Conservation (phyloP, 495 filamentous ascomycete species). For the Tuber magnatum region DNA sequence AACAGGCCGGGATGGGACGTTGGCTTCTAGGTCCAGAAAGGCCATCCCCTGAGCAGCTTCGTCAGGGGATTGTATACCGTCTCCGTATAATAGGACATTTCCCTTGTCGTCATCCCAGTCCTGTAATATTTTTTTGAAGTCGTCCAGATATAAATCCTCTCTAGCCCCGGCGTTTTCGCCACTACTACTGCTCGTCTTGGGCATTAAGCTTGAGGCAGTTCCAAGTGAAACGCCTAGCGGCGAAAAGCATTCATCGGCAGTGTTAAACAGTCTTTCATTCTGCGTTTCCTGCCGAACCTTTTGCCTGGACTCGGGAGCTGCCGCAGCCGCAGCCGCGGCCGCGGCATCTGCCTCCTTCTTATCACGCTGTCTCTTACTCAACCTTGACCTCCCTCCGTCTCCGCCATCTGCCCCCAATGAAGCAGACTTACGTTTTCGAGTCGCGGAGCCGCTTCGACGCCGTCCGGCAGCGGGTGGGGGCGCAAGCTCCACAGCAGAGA, state of each 20-base stretch:
- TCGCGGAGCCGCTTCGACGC: constrained; percentile 35
- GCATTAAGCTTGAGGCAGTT: constrained; percentile 25
- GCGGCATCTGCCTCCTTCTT: constrained; percentile 40
- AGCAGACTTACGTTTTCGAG: constrained; percentile 38
- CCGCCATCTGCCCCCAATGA: constrained; percentile 33
- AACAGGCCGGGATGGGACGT: constrained; percentile 29
- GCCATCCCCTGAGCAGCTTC: constrained; percentile 41
- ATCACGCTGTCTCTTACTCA: constrained; percentile 39
- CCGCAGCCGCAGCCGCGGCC: constrained; percentile 30
- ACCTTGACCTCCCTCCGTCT: constrained; percentile 35
- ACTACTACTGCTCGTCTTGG: constrained; percentile 18
- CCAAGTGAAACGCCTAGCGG: constrained; percentile 35
- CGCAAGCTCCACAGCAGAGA: constrained; percentile 23
- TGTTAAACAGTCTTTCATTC: constrained; percentile 40
- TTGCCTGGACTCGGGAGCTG: constrained; percentile 34
- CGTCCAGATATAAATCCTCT: constrained; percentile 43
- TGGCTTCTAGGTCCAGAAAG: constrained; percentile 38
- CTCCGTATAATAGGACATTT: constrained; percentile 51
- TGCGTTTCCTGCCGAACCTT: constrained; percentile 39
- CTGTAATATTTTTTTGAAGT: constrained; percentile 51
- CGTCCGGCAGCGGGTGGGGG: constrained; percentile 23
- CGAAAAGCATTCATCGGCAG: constrained; percentile 35
- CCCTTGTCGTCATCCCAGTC: constrained; percentile 57
- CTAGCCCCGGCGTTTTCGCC: constrained; percentile 6
- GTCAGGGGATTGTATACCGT: constrained; percentile 44